Conservation (phyloP, 441 rosid genomes). For the Geranium incanum region DNA sequence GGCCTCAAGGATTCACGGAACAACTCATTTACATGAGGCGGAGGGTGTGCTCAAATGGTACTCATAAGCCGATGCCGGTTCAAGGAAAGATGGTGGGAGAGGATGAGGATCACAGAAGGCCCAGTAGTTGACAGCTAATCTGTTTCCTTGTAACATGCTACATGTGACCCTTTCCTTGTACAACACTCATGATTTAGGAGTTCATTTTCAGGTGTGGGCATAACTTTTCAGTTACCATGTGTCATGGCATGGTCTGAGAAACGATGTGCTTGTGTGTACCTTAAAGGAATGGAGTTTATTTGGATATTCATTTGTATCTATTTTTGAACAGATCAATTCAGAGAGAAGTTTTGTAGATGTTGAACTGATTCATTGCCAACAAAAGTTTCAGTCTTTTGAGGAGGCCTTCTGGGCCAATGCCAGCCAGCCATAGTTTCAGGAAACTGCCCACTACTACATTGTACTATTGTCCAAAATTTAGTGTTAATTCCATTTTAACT, state of each 20-base stretch:
- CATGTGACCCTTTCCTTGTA: neutral
- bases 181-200: neutral
- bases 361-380: neutral
- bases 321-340: neutral
- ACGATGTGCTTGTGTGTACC: neutral
- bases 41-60: neutral
- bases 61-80: neutral
- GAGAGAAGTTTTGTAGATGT: neutral
- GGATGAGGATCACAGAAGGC: neutral
- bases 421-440: too few relatives aligned
- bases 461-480: too few relatives aligned
- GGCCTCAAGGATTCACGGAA: constrained; percentile 3
- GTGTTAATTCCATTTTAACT: too few relatives aligned
- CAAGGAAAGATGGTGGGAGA: neutral
- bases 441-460: too few relatives aligned
- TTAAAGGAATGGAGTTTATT: neutral
- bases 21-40: neutral
- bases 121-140: neutral
- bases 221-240: neutral
- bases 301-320: neutral
- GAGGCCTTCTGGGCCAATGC: too few relatives aligned
- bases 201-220: neutral
- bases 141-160: neutral
- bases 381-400: too few relatives aligned
- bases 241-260: too few relatives aligned